A percentile compares a stretch with the other conserved stretches of the same genome.
Evolutionary conservation across 768 basidiomycete genomes (phyloP).

Genomic region (Termitomyces heimii): DNA sequence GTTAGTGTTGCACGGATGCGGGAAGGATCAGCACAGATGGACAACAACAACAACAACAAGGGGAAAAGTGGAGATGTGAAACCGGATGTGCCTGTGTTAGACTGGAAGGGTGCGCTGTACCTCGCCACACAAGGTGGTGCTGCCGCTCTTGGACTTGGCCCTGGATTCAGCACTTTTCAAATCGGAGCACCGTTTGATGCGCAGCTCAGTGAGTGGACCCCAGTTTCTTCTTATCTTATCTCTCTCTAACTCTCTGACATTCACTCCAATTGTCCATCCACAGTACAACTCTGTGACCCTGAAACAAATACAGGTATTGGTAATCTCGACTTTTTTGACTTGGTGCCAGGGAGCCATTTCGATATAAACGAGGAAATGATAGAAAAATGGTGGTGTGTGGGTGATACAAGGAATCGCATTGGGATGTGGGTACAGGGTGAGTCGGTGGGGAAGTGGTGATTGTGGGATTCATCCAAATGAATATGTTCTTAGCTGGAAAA

Average conservation of each 20-base stretch:
- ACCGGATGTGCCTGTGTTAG: conserved; percentile 35
- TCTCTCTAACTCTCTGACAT: background rate
- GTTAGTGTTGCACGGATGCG: conserved; percentile 68
- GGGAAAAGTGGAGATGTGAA: conserved; percentile 2
- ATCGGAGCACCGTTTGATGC: conserved; percentile 70
- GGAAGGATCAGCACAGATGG: conserved; percentile 34
- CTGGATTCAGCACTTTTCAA: conserved; percentile 42
- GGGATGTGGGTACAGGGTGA: conserved; percentile 75
- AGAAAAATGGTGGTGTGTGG: conserved; percentile 91
- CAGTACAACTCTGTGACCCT: conserved; percentile 45
- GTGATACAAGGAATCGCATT: conserved; percentile 59
- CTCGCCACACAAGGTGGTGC: conserved; percentile 82
- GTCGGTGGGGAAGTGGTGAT: background rate
- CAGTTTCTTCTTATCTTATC: background rate
- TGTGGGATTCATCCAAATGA: no score
- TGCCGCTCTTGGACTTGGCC: conserved; percentile 52
- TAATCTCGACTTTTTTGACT: conserved; percentile 65
- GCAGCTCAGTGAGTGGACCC: conserved; percentile 57
- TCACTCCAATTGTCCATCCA: background rate
- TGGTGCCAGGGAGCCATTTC: conserved; percentile 20
- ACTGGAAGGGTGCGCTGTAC: conserved; percentile 80
- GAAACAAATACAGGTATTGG: conserved; percentile 43
- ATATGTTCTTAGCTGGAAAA: background rate
- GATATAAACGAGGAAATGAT: conserved; percentile 43
- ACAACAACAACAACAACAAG: conserved; percentile 19